A percentile compares a stretch with the other conserved stretches of the same genome.
These are phyloP conservation scores for Hyaloscypha bicolor DNA, from an alignment of 495 filamentous ascomycete species.

Conservation along the genomic window DNA sequence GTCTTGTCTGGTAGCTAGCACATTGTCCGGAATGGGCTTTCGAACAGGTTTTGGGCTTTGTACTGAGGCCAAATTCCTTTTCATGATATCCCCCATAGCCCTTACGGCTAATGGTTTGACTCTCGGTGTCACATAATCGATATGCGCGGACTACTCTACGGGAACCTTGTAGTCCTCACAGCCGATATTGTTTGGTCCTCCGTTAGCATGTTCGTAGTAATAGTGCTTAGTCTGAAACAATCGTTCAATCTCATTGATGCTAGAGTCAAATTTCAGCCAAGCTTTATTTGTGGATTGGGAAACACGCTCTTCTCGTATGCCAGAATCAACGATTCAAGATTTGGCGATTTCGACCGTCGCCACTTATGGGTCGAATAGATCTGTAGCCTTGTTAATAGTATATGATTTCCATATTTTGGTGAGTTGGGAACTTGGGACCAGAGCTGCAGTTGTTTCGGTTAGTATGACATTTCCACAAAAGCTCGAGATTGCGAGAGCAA, in stretches of 20 bases:
- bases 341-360: conserved; percentile 42
- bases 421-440: conserved; percentile 41
- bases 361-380: conserved; percentile 47
- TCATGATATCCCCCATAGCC: neutral
- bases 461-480: conserved; percentile 28
- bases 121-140: conserved; percentile 63
- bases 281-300: conserved; percentile 40
- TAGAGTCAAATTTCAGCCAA: conserved; percentile 56
- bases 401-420: conserved; percentile 53
- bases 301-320: conserved; percentile 21
- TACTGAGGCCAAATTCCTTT: neutral
- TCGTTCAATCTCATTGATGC: conserved; percentile 51
- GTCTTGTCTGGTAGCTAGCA: neutral
- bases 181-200: conserved; percentile 17
- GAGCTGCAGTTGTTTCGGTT: conserved; percentile 47
- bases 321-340: conserved; percentile 44
- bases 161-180: conserved; percentile 39
- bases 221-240: conserved; percentile 61
- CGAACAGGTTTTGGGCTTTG: neutral
- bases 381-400: conserved; percentile 41
- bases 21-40: neutral
- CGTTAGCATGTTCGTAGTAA: conserved; percentile 51
- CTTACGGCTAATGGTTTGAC: conserved; percentile 40
- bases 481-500: neutral
- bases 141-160: conserved; percentile 34